Evolutionary conservation across 441 rosid genomes (phyloP), one percentile per base, ranked within the genome.

Genomic region (Gossypium trilobum): DNA sequence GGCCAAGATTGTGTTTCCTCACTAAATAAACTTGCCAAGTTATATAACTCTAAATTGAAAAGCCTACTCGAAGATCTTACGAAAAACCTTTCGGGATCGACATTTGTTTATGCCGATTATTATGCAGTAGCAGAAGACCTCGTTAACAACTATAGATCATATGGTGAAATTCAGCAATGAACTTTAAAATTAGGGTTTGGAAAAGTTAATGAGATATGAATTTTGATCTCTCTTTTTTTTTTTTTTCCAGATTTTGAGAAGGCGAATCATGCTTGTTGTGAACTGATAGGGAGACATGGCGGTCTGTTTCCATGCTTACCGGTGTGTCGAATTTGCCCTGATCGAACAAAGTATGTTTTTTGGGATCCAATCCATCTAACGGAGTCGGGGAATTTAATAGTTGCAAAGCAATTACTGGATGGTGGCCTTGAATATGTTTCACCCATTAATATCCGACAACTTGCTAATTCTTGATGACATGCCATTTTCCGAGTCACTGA

Each of bases 361-460:
- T 78, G 80, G 84, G 84, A 81, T 62, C 70, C 80, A 17, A 76
- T 27, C 60, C 80, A 75, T 70, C 71, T 63, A 3, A 59, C 79
- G 0, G 79, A 81, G 20, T 29, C 73, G 6, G 5, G 66, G 0
- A 42, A 73, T n/a, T 6, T 22, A 22, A 65, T 75, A 13, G 5
- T 11, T 0, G 73, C 75, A 0, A 73, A 75, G 52, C 72, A 39
- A n/a, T n/a, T 50, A 31, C n/a, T 78, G 33, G 77, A 81, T 5
- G 81, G 81, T 16, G 73, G 66, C 51, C 25, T 23, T 2, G 17
- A 58, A 5, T 77, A 75, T 31, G 68, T 75, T 7, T 54, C 69
- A 4, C 80, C 82, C 0, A 56, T 70, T 50, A 81, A 81, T n/a
- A 4, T 78, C n/a, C 56, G 78, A 33, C 76, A 36, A 8, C 82